Evolutionary conservation across 1,284 basidiomycete genomes (phyloP), one percentile per base, ranked within the genome.

Genomic region (Singerocomus inundabilis): DNA sequence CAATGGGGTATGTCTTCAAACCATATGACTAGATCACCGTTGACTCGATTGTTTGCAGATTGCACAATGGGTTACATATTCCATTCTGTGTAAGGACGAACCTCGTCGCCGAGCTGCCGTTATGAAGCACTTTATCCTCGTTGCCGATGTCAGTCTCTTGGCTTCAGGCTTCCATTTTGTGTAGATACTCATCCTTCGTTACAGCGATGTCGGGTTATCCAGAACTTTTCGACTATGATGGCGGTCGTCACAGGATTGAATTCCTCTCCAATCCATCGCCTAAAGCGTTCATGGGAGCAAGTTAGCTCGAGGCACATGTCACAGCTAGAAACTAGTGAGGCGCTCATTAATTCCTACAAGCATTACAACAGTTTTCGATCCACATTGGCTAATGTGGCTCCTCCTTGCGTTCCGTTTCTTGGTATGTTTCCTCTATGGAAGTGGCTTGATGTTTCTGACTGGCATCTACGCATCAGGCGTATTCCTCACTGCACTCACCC

Each of bases 381-480:
- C 39, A 75, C 78, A 40, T 71, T 93, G 49, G 81, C 82, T 48
- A 77, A 74, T 28, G 79, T 88, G 47, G 78, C 81, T 26, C 86
- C 88, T 4, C 89, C 90, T 33, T 91, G 88, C 58, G 87, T 93
- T 2, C 91, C 90, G 2, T 93, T 92, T 71, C 77, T 93, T 13
- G 88, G 85, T 85, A 60, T 36, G 80, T 72, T 8, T 18, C 26
- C 18, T 15, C 11, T 6, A 10, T 28, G 21, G n/a, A 11, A 49
- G 8, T 4, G 13, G 18, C 11, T 15, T 21, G 15, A n/a, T n/a
- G 15, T 47, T 3, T 40, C 48, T 56, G 39, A 52, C 15, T 21
- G 13, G n/a, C 15, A 2, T 33, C 4, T 28, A 6, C 12, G 12
- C 1, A 29, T 2, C 24, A 88, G 86, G 89, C 42, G 84, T 91